Conservation (phyloP, 306 rosid genomes). For the Echinosophora koreensis region DNA sequence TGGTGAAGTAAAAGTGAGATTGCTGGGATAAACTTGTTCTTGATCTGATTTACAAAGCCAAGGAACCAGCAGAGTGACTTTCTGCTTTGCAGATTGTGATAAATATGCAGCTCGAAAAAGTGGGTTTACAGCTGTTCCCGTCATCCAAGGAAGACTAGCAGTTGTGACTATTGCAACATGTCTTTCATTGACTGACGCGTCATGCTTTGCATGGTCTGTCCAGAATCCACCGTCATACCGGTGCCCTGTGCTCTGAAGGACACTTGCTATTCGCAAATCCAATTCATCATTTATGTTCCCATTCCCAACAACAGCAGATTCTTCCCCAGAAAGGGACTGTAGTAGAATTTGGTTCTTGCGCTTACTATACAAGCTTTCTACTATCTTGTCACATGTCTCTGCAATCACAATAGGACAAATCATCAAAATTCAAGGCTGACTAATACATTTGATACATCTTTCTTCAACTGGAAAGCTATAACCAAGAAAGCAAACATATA, state of each 20-base stretch:
- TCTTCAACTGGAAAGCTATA: constrained; percentile 15
- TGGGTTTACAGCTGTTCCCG: constrained; percentile 97
- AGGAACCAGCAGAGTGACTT: constrained; percentile 92
- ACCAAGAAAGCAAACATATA: constrained; percentile 20
- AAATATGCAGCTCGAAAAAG: constrained; percentile 97
- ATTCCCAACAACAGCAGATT: constrained; percentile 67
- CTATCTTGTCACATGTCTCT: constrained; percentile 92
- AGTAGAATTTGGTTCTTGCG: constrained; percentile 71
- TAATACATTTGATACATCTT: not conserved
- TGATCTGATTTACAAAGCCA: constrained; percentile 97
- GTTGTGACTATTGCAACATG: constrained; percentile 97
- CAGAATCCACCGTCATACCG: constrained; percentile 89
- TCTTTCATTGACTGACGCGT: constrained; percentile 63
- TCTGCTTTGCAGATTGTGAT: constrained; percentile 78
- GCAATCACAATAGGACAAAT: constrained; percentile 53
- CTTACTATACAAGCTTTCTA: constrained; percentile 86
- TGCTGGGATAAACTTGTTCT: constrained; percentile 85
- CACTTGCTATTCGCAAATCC: constrained; percentile 89
- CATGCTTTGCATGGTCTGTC: constrained; percentile 77
- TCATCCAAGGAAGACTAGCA: constrained; percentile 99
- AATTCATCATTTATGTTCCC: constrained; percentile 82
- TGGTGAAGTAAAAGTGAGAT: constrained; percentile 83
- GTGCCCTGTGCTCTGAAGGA: constrained; percentile 96
- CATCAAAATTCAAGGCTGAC: constrained; percentile 21
- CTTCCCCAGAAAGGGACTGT: constrained; percentile 68